Evolutionary conservation across 1,284 basidiomycete species (phyloP), one percentile per base, ranked within the genome.

Genomic region (Marasmius oreades): DNA sequence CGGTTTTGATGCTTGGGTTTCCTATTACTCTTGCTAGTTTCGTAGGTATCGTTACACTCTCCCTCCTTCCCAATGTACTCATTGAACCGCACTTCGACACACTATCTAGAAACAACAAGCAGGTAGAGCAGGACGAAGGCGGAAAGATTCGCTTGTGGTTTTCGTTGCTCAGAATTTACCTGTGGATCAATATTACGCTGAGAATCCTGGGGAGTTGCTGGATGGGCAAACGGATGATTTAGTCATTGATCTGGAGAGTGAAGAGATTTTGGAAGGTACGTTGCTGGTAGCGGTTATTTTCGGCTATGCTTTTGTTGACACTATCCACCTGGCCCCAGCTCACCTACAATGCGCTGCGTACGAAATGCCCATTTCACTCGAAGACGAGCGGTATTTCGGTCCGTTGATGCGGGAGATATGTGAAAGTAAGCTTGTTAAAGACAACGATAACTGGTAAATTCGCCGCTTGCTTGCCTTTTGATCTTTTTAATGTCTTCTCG

Each of bases 71-170:
- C n/a, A n/a, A n/a, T n/a, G n/a, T n/a, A n/a, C n/a, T n/a, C n/a
- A n/a, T n/a, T n/a, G n/a, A n/a, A n/a, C n/a, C n/a, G n/a, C n/a
- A n/a, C n/a, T n/a, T n/a, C n/a, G n/a, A n/a, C n/a, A n/a, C n/a
- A n/a, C n/a, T n/a, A n/a, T n/a, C n/a, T n/a, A 92, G 84, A 78
- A 90, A 34, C 94, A 96, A 76, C 93, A 96, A 82, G 86, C 90
- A 4, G 93, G 94, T 33, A 78, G 93, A 63, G 93, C 93, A 16
- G 94, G 94, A 3, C 83, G 94, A 46, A 77, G 93, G 53, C 79
- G 88, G 48, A 85, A 86, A 43, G 93, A 95, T 66, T 88, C 92
- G 16, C 77, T 96, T n/a, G 85, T 87, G 0, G 77, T 95, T 53
- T 78, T 93, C 39, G 81, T 96, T 2, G 82, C 86, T 14, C 90